Conservation (phyloP, 768 basidiomycete species). For the Leucocoprinus sp. region DNA sequence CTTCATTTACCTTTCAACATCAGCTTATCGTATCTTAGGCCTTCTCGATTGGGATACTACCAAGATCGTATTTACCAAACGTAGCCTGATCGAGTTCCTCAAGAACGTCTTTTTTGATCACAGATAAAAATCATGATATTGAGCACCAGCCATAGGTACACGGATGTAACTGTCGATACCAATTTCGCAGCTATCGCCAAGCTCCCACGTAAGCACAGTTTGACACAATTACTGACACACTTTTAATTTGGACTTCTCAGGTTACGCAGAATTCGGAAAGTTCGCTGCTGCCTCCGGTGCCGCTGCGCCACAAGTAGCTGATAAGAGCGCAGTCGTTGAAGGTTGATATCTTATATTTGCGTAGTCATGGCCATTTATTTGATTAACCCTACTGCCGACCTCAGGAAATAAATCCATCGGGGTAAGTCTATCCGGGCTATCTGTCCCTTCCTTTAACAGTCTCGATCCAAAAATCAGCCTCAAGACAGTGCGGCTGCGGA, state of each 20-base stretch:
- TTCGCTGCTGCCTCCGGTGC: constrained; percentile 15
- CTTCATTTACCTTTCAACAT: not conserved
- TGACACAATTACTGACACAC: not conserved
- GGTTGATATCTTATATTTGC: not conserved
- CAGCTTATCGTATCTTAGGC: constrained; percentile 29
- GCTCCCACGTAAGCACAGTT: constrained; percentile 50
- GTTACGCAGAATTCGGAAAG: constrained; percentile 67
- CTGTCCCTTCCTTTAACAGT: no score
- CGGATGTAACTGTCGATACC: constrained; percentile 68
- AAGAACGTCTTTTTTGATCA: constrained; percentile 37
- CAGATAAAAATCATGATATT: not conserved
- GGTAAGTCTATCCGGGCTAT: no score
- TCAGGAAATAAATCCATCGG: constrained; percentile 29
- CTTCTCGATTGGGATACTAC: constrained; percentile 78
- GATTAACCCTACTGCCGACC: constrained; percentile 3
- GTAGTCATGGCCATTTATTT: not conserved
- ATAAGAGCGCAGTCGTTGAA: constrained; percentile 1
- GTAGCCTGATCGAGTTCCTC: constrained; percentile 67
- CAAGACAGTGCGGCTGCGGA: constrained; percentile 14
- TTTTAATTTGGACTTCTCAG: constrained; percentile 25
- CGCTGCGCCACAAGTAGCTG: constrained; percentile 5
- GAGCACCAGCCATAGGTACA: constrained; percentile 38
- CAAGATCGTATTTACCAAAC: constrained; percentile 73
- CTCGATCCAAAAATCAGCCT: no score
- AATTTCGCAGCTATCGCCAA: constrained; percentile 69